Percentiles rank a stretch among this genome's conserved stretches.
Evolutionary conservation across 2,329 filamentous ascomycete species (phyloP).

Genomic region (Trichophyton benhamiae): DNA sequence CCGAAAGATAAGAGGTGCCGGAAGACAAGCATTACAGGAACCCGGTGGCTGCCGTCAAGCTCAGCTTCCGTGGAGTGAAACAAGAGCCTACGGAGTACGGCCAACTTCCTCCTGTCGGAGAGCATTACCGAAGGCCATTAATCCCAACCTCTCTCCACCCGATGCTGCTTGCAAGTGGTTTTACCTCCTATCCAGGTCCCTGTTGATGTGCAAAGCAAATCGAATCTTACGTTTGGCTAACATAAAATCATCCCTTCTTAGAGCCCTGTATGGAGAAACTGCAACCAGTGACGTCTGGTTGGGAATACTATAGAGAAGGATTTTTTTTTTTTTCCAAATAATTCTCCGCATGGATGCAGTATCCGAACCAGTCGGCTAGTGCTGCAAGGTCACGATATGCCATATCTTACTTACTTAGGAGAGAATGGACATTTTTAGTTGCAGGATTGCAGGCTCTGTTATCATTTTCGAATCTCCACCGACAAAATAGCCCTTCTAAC

Average conservation of each 20-base stretch:
- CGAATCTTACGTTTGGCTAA: background rate
- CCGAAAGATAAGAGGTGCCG: background rate
- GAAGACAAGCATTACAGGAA: background rate
- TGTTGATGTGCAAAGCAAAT: background rate
- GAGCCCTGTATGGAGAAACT: background rate
- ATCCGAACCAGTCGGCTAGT: background rate
- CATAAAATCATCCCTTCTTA: background rate
- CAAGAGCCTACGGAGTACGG: background rate
- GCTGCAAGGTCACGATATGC: background rate
- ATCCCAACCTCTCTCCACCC: background rate
- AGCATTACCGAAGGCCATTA: background rate
- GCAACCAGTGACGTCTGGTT: background rate
- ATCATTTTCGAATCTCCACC: background rate
- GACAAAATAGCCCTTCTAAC: background rate
- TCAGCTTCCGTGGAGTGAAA: background rate
- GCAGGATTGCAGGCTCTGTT: background rate
- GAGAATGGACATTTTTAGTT: background rate
- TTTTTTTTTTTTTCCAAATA: background rate
- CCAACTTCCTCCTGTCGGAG: background rate
- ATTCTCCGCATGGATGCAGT: background rate
- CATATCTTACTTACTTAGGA: background rate
- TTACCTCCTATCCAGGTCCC: background rate
- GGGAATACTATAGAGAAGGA: background rate
- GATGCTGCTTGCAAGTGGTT: background rate
- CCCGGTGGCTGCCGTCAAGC: background rate